Percentiles rank a stretch among this genome's conserved stretches.
These are phyloP conservation scores for Hippophae rhamnoides DNA, from an alignment of 306 rosid genomes.

Conservation along the genomic window DNA sequence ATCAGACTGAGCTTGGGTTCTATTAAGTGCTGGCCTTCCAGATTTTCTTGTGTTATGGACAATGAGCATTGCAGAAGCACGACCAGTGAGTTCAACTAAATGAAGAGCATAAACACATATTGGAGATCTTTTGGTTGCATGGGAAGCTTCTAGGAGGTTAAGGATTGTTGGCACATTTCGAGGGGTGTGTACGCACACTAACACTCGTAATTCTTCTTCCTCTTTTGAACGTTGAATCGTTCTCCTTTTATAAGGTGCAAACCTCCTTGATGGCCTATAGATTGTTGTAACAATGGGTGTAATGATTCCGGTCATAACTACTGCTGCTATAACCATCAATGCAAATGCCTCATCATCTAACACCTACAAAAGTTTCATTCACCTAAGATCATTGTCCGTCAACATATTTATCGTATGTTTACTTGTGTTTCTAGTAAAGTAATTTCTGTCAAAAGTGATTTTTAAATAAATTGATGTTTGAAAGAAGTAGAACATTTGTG, in stretches of 20 bases:
- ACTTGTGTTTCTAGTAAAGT: too few species aligned
- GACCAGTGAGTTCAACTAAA: slow-evolving; percentile 34
- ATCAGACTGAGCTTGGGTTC: not conserved
- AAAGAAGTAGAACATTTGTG: too few species aligned
- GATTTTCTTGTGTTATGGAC: slow-evolving; percentile 27
- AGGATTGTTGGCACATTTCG: slow-evolving; percentile 39
- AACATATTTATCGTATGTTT: too few species aligned
- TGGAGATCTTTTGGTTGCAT: slow-evolving; percentile 28
- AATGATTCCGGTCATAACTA: slow-evolving; percentile 41
- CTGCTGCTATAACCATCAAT: slow-evolving; percentile 33
- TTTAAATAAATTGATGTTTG: too few species aligned
- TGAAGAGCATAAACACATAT: slow-evolving; percentile 26
- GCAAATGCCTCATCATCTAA: slow-evolving; percentile 48
- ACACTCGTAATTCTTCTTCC: slow-evolving; percentile 38
- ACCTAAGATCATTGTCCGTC: too few species aligned
- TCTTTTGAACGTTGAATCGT: slow-evolving; percentile 38
- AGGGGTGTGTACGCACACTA: slow-evolving; percentile 47
- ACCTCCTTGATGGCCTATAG: slow-evolving; percentile 47
- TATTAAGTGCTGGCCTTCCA: not conserved
- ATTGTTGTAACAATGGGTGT: slow-evolving; percentile 41
- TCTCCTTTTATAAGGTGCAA: slow-evolving; percentile 52
- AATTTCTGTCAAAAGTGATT: too few species aligned
- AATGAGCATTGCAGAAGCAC: slow-evolving; percentile 35
- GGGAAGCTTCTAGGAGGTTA: slow-evolving; percentile 34
- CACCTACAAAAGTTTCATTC: slow-evolving; percentile 24